phyloP scores from a whole-genome alignment of 768 basidiomycete genomes.

The Naematelia aurantialba region DNA sequence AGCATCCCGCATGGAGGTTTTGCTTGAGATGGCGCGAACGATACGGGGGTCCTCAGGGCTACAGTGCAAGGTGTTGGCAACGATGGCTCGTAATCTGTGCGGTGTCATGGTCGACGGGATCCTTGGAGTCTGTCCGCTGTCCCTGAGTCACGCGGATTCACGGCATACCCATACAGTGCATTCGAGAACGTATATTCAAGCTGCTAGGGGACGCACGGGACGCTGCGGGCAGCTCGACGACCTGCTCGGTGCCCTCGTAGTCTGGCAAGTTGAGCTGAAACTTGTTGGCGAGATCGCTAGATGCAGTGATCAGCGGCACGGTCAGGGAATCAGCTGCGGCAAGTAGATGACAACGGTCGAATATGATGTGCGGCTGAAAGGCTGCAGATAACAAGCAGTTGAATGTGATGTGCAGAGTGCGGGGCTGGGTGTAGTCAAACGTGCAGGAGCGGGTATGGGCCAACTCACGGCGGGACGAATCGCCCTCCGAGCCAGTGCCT shows the following conservation, averaged over 20 bases:
- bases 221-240: conserved; percentile 77
- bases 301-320: background rate
- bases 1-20: background rate
- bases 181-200: no score
- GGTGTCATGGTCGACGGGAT: no score
- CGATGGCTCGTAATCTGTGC: no score
- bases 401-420: conserved; percentile 55
- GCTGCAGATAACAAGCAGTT: no score
- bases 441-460: conserved; percentile 67
- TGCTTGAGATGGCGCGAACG: no score
- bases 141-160: no score
- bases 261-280: conserved; percentile 73
- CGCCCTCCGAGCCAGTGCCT: conserved; percentile 90
- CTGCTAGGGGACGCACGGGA: no score
- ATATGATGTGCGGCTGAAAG: no score
- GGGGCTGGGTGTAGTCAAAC: conserved; percentile 61
- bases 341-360: background rate
- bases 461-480: conserved; percentile 77
- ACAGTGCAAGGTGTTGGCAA: no score
- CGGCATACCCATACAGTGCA: no score
- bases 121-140: no score
- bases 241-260: conserved; percentile 72
- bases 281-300: conserved; percentile 67
- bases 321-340: background rate
- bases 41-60: conserved; percentile 3